Base-by-base conservation (phyloP, 805 yeast species). In the Pichia cabralensis region DNA sequence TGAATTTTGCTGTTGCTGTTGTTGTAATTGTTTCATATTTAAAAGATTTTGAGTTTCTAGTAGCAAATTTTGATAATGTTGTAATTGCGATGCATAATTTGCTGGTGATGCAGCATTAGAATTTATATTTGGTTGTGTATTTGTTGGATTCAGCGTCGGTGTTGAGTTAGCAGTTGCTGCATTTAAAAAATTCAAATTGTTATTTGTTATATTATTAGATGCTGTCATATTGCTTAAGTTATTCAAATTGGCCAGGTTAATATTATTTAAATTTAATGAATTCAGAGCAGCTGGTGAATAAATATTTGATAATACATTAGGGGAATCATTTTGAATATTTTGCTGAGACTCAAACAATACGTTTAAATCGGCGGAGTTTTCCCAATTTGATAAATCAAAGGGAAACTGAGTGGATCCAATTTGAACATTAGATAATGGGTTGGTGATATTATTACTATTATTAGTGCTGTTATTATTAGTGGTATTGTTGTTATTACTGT, bases 11-110 rank as follows among this genome's bases (percentile, higher is more conserved):
- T 33, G 30, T 16, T 30, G 26, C 6, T 24, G 18, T 20, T 28
- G 26, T 15, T 14, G 24, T 6, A 22, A 31, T n/a, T 39, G 43
- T 16, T 45, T 40, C 39, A 41, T 39, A 27, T 42, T 42, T 28
- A 44, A 30, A 34, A 45, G 30, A 11, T 45, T 39, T 27, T 51
- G 56, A 5, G 57, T 47, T 24, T 56, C 61, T 42, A 52, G 18
- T 27, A 56, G 31, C 30, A 56, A 37, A 26, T 50, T 52, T 21
- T 55, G 60, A 31, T 56, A 56, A 29, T 55, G 62, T 30, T 55
- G 60, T 14, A 55, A 33, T 24, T 56, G 62, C n/a, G 50, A 23
- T 8, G 53, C 49, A 35, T 49, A 56, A 27, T 57, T 45, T n/a
- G 60, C 53, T 1, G 56, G 48, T 6, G 50, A 43, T 2, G 46